Conservation (phyloP, 225 moss, liverwort and hornwort species). For the Physcomitrellopsis africana region DNA sequence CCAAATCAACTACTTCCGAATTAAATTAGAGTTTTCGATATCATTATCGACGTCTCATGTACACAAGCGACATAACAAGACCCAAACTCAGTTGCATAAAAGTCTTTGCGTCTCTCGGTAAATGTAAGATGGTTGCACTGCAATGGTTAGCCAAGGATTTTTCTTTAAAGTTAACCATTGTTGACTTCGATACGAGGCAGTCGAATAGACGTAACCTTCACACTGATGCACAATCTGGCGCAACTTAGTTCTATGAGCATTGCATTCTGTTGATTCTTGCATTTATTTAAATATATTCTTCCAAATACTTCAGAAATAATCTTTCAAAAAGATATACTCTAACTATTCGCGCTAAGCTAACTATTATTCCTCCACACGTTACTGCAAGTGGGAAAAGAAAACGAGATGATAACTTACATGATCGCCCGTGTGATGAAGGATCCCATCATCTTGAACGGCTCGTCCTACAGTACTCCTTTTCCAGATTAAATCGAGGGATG, state of each 20-base stretch:
- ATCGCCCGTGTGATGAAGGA: slow-evolving; percentile 67
- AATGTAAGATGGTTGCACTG: too few relatives aligned
- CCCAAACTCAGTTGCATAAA: neutral
- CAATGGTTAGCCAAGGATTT: too few relatives aligned
- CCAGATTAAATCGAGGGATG: neutral
- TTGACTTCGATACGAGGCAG: neutral
- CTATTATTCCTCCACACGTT: neutral
- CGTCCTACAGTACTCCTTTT: neutral
- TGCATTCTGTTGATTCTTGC: neutral
- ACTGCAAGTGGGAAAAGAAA: neutral
- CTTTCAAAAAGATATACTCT: neutral
- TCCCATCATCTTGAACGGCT: slow-evolving; percentile 52
- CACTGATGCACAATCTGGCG: neutral
- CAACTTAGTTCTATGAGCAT: neutral
- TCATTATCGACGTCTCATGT: neutral
- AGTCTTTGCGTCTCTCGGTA: neutral
- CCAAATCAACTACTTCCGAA: neutral
- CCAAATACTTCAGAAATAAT: neutral
- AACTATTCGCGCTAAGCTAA: neutral
- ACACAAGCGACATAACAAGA: too few relatives aligned
- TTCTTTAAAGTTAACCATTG: too few relatives aligned
- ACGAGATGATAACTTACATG: slow-evolving; percentile 49
- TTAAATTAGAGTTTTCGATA: neutral
- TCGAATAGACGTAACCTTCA: neutral
- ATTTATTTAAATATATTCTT: neutral